phyloP scores from a whole-genome alignment of 2,329 filamentous ascomycete species.

The Alternaria rosae region DNA sequence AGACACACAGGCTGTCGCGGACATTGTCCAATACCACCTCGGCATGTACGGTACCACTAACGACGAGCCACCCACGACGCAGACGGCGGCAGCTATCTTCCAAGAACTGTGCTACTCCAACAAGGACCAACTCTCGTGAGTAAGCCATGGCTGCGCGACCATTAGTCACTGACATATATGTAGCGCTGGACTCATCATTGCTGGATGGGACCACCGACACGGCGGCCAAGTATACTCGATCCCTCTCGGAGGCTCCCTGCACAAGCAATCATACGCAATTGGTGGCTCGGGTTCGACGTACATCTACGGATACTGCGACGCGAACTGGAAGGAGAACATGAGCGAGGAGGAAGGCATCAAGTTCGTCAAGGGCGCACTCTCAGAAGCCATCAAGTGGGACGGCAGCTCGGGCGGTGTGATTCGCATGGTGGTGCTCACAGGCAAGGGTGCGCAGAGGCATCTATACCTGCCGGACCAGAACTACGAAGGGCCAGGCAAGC shows the following conservation, averaged over 20 bases:
- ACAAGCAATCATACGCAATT: slow-evolving; percentile 96
- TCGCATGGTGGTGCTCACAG: slow-evolving; percentile 94
- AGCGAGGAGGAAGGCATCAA: slow-evolving; percentile 86
- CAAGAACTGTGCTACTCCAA: slow-evolving; percentile 98
- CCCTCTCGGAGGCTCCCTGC: slow-evolving; percentile 91
- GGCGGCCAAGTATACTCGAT: slow-evolving; percentile 98
- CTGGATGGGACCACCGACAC: slow-evolving; percentile 94
- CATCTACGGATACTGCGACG: slow-evolving; percentile 98
- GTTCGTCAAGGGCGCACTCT: slow-evolving; percentile 90
- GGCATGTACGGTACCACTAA: slow-evolving; percentile 91
- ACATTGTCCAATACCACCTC: slow-evolving; percentile 97
- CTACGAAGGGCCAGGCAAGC: slow-evolving; percentile 76
- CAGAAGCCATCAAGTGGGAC: slow-evolving; percentile 99
- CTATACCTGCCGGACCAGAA: slow-evolving; percentile 89
- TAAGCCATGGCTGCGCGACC: slow-evolving; percentile 15
- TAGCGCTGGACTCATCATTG: slow-evolving; percentile 96
- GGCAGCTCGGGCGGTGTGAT: slow-evolving; percentile 98
- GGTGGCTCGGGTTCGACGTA: slow-evolving; percentile 97
- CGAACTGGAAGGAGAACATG: slow-evolving; percentile 95
- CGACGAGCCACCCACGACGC: slow-evolving; percentile 88
- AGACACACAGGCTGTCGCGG: slow-evolving; percentile 96
- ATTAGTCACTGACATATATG: slow-evolving; percentile 24
- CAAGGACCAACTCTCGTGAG: slow-evolving; percentile 89
- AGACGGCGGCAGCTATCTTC: slow-evolving; percentile 94
- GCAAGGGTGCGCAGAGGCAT: slow-evolving; percentile 87